Evolutionary conservation across 441 rosid genomes (phyloP).

Genomic region (Gossypium gossypioides): DNA sequence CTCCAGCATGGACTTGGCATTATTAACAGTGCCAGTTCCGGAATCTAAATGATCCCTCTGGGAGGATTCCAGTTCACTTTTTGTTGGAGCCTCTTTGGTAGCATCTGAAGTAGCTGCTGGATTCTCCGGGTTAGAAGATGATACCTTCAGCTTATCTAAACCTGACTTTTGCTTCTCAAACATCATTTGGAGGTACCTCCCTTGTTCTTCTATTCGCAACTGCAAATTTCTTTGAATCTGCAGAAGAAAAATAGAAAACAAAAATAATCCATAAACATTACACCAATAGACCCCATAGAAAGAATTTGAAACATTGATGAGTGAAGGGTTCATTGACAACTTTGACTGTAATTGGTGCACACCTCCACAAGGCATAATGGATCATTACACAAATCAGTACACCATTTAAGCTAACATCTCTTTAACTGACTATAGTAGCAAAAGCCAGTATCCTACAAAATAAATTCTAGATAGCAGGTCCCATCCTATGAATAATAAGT

Average conservation of each 20-base stretch:
- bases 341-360: neutral
- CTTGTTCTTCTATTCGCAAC: slow-evolving; percentile 89
- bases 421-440: neutral
- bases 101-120: slow-evolving; percentile 24
- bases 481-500: neutral
- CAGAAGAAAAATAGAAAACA: slow-evolving; percentile 3
- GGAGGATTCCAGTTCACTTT: slow-evolving; percentile 25
- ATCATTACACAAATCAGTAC: neutral
- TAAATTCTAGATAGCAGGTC: neutral
- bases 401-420: neutral
- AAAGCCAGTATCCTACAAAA: neutral
- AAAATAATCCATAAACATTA: neutral
- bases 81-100: slow-evolving; percentile 23
- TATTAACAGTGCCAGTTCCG: neutral
- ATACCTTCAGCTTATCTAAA: slow-evolving; percentile 39
- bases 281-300: neutral
- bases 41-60: slow-evolving; percentile 22
- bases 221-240: slow-evolving; percentile 93
- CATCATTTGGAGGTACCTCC: slow-evolving; percentile 86
- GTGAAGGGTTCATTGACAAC: neutral
- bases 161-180: slow-evolving; percentile 83
- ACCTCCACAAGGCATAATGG: neutral
- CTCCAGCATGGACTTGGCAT: slow-evolving; percentile 15
- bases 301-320: neutral
- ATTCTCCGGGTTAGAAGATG: slow-evolving; percentile 42